Percentiles rank a stretch among this genome's conserved stretches.
phyloP scores from a whole-genome alignment of 2,329 filamentous ascomycete species.

The Fusarium sp. region DNA sequence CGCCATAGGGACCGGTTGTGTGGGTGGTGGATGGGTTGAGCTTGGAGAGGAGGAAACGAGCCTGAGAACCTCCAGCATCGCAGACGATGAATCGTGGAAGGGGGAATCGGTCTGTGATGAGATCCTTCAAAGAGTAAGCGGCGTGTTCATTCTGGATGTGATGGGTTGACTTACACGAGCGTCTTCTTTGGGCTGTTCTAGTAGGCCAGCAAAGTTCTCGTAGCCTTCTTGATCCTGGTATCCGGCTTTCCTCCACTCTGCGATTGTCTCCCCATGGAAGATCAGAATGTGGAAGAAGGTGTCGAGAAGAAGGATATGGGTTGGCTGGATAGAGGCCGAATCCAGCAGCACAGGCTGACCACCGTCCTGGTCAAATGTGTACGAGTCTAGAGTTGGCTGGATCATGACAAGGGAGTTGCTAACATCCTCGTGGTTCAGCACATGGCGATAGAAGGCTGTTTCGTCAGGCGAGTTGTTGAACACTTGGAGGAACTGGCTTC shows the following conservation, averaged over 20 bases:
- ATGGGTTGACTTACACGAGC: slow-evolving; percentile 75
- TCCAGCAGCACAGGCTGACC: slow-evolving; percentile 94
- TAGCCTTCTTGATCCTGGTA: slow-evolving; percentile 99
- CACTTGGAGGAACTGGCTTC: slow-evolving; percentile 97
- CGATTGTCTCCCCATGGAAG: slow-evolving; percentile 98
- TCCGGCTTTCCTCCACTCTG: slow-evolving; percentile 96
- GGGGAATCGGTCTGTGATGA: slow-evolving; percentile 98
- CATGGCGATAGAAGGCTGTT: slow-evolving; percentile 98
- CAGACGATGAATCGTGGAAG: slow-evolving; percentile 98
- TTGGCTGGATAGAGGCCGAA: slow-evolving; percentile 94
- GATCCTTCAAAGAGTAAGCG: slow-evolving; percentile 69
- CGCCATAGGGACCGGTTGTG: slow-evolving; percentile 91
- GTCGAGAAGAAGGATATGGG: slow-evolving; percentile 92
- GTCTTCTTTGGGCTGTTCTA: slow-evolving; percentile 96
- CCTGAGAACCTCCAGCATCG: slow-evolving; percentile 97
- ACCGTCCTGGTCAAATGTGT: slow-evolving; percentile 95
- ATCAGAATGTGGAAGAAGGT: slow-evolving; percentile 99
- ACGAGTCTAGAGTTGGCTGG: slow-evolving; percentile 95
- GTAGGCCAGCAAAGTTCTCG: slow-evolving; percentile 88
- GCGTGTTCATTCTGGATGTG: neutral
- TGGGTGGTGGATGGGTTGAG: slow-evolving; percentile 98
- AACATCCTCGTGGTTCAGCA: slow-evolving; percentile 96
- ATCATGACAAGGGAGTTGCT: slow-evolving; percentile 99
- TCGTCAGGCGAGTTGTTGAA: slow-evolving; percentile 99
- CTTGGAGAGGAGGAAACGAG: slow-evolving; percentile 95